Conservation (phyloP, 768 basidiomycete genomes). For the Grammothele lineata region DNA sequence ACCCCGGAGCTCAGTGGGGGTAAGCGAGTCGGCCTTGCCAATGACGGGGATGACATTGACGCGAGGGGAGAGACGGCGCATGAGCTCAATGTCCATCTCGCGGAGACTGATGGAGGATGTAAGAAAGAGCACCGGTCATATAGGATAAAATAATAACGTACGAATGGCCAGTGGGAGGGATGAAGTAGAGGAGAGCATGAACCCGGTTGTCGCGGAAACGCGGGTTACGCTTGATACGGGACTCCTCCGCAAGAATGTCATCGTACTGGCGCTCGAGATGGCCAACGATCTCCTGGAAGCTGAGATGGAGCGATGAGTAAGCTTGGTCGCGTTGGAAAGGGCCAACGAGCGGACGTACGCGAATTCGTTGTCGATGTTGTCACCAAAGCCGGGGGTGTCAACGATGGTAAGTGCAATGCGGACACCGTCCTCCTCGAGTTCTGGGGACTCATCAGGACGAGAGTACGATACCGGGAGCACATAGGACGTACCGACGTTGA, state of each 20-base stretch:
- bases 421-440: conserved; percentile 97
- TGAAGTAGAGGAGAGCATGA: conserved; percentile 96
- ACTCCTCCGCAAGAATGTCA: conserved; percentile 97
- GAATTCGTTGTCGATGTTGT: conserved; percentile 98
- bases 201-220: conserved; percentile 98
- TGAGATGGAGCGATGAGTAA: conserved; percentile 47
- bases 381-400: conserved; percentile 98
- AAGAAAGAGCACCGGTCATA: too few species aligned
- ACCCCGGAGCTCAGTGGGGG: conserved; percentile 85
- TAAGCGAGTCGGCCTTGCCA: conserved; percentile 95
- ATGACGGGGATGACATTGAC: conserved; percentile 99
- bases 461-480: too few species aligned
- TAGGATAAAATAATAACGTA: conserved; percentile 38
- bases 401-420: conserved; percentile 97
- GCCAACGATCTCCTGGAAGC: conserved; percentile 95
- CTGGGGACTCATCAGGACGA: conserved; percentile 34
- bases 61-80: conserved; percentile 95
- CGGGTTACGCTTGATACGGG: conserved; percentile 98
- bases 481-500: conserved; percentile 74
- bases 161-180: conserved; percentile 97
- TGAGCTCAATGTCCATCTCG: conserved; percentile 98
- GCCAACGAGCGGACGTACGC: conserved; percentile 80
- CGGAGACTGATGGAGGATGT: conserved; percentile 51
- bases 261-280: conserved; percentile 99
- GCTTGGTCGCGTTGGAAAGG: conserved; percentile 99